Evolutionary conservation across 345 rosid species (phyloP), one percentile per base, ranked within the genome.

Genomic region (Reutealis trisperma): DNA sequence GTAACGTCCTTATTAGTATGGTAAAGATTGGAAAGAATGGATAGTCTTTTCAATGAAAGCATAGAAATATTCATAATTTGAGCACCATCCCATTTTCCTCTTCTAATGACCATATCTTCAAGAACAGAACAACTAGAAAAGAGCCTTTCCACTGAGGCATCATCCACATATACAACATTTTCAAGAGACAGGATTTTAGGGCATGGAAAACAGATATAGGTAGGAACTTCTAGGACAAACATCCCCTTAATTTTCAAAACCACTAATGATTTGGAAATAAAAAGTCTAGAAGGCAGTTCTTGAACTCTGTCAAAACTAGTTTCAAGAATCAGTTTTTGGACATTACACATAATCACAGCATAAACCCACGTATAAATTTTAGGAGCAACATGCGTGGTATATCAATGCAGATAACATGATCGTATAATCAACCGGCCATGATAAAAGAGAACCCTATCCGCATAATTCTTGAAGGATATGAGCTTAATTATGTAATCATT

Each of bases 61-160:
- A 16, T 25, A 19, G 15, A 25, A n/a, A 80, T 72, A 45, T 63
- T 62, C 42, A 71, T 6, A 32, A 4, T n/a, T 5, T 8, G 21
- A 12, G 54, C 34, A 69, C 5, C 47, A 7, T 27, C 61, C n/a
- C 16, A 24, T 0, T 1, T 1, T 13, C 30, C 30, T 8, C 32
- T 3, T 9, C 2, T 8, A 8, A 74, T 11, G 11, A 0, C 6
- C 32, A 79, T 13, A 19, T 68, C 74, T 12, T 79, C 59, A 1
- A 79, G 75, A 11, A 19, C 3, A 13, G 65, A 62, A 14, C 75
- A 79, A 6, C 78, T 25, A 9, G 66, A 74, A 11, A 74, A 27
- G 6, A 79, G 63, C 54, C 57, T 68, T 11, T 52, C 18, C 24
- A 70, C 6, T 0, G 74, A 52, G 19, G 16, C 63, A 21, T 71